Evolutionary conservation across 169 alveolate species (phyloP).

Genomic region (Plasmodium vivax): DNA sequence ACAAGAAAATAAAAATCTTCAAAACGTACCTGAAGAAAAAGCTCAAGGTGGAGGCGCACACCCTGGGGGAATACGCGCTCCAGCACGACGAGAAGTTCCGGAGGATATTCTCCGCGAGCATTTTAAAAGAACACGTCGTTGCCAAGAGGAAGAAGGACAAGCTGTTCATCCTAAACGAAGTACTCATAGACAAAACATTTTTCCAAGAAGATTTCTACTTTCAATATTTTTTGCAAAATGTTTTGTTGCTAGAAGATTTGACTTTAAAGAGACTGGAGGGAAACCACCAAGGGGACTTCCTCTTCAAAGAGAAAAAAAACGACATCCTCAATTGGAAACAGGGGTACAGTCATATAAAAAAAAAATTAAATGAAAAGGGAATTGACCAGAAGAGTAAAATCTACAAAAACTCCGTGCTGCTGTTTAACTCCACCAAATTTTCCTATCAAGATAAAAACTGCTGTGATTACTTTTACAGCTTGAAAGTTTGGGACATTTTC

Average conservation of each 20-base stretch:
- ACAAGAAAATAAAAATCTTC: conserved; percentile 63
- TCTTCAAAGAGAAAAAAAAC: conserved; percentile 47
- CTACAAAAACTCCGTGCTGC: conserved; percentile 38
- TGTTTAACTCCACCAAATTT: conserved; percentile 67
- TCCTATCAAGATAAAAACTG: conserved; percentile 69
- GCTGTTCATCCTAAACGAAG: conserved; percentile 34
- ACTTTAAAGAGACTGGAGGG: conserved; percentile 33
- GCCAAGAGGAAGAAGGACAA: conserved; percentile 39
- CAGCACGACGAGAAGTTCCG: conserved; percentile 58
- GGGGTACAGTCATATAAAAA: conserved; percentile 45
- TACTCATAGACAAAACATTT: conserved; percentile 33
- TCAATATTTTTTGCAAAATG: conserved; percentile 75
- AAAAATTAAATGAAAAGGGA: conserved; percentile 66
- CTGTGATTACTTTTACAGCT: conserved; percentile 66
- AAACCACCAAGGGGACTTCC: conserved; percentile 19
- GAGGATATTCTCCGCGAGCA: conserved; percentile 19
- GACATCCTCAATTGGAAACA: conserved; percentile 45
- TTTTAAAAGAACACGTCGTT: conserved; percentile 47
- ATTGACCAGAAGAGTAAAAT: conserved; percentile 49
- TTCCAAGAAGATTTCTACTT: conserved; percentile 43
- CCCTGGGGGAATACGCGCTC: conserved; percentile 68
- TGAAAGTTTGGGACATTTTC: conserved; percentile 67
- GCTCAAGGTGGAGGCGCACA: conserved; percentile 15
- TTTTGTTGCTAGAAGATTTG: conserved; percentile 52
- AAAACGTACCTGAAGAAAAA: conserved; percentile 44